Evolutionary conservation across 2,329 filamentous ascomycete species (phyloP).

Genomic region (Colletotrichum sidae): DNA sequence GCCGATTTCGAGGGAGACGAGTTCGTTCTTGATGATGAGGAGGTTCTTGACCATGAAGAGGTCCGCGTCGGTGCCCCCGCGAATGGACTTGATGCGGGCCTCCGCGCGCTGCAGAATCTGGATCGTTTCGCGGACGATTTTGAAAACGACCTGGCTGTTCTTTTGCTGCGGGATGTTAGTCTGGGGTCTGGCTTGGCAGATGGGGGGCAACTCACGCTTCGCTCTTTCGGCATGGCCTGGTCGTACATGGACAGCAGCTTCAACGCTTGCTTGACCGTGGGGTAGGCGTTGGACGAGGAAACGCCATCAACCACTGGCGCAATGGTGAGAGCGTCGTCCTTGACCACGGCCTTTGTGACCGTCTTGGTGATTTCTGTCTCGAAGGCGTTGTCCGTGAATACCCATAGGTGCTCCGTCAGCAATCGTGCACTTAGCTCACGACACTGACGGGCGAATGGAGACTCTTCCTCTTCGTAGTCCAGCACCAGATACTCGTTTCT

Average conservation of each 20-base stretch:
- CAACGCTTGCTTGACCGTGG: constrained; percentile 67
- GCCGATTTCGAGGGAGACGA: constrained; percentile 94
- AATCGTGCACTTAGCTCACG: constrained; percentile 67
- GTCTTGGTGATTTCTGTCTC: constrained; percentile 67
- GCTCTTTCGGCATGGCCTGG: constrained; percentile 72
- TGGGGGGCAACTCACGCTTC: constrained; percentile 60
- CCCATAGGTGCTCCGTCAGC: constrained; percentile 68
- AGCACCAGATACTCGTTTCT: constrained; percentile 67
- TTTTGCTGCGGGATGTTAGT: constrained; percentile 50
- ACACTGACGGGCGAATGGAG: constrained; percentile 63
- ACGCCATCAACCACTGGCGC: constrained; percentile 59
- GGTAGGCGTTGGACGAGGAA: constrained; percentile 68
- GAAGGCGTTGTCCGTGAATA: constrained; percentile 65
- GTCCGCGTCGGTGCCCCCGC: constrained; percentile 76
- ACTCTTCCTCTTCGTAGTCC: constrained; percentile 68
- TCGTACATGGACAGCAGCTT: constrained; percentile 72
- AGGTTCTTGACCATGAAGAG: constrained; percentile 96
- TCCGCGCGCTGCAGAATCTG: constrained; percentile 84
- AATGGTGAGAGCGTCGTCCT: constrained; percentile 63
- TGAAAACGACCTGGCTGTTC: constrained; percentile 68
- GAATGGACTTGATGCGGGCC: constrained; percentile 73
- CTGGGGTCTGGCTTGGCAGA: too few relatives aligned
- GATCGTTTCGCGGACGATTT: constrained; percentile 91
- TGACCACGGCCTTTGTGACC: constrained; percentile 61
- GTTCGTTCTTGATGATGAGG: constrained; percentile 93